Conservation (phyloP, 768 basidiomycete species). For the Boletales sp. region DNA sequence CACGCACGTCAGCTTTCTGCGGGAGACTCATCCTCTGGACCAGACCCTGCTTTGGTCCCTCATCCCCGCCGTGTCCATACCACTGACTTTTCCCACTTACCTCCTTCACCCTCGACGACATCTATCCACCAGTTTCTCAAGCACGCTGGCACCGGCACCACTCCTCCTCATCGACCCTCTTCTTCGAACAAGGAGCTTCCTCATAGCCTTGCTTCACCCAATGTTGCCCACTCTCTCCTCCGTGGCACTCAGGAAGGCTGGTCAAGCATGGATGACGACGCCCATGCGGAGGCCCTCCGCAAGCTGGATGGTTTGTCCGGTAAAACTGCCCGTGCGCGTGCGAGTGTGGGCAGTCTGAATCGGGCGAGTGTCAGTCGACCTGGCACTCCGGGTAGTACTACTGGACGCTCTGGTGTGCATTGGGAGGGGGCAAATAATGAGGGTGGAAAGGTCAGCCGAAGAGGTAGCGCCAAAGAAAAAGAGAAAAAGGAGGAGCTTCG, state of each 20-base stretch:
- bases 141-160: constrained; percentile 42
- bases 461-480: constrained; percentile 39
- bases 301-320: constrained; percentile 88
- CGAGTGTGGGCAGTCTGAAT: constrained; percentile 72
- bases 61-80: constrained; percentile 59
- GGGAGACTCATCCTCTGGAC: constrained; percentile 63
- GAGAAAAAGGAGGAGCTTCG: constrained; percentile 41
- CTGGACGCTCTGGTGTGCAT: constrained; percentile 44
- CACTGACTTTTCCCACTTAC: constrained; percentile 84
- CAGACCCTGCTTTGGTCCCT: constrained; percentile 40
- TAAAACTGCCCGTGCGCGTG: constrained; percentile 71
- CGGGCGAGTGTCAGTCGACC: constrained; percentile 67
- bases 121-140: constrained; percentile 82
- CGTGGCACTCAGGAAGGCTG: constrained; percentile 89
- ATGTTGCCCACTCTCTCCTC: constrained; percentile 80
- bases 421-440: constrained; percentile 67
- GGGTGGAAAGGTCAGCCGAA: constrained; percentile 34
- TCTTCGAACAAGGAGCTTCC: constrained; percentile 40
- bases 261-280: constrained; percentile 84
- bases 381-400: constrained; percentile 66
- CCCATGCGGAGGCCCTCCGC: constrained; percentile 85
- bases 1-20: constrained; percentile 69
- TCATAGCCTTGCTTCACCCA: constrained; percentile 46
- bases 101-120: constrained; percentile 87
- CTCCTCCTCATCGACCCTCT: constrained; percentile 32